phyloP scores from a whole-genome alignment of 306 rosid genomes.

The Lathyrus tuberosus region DNA sequence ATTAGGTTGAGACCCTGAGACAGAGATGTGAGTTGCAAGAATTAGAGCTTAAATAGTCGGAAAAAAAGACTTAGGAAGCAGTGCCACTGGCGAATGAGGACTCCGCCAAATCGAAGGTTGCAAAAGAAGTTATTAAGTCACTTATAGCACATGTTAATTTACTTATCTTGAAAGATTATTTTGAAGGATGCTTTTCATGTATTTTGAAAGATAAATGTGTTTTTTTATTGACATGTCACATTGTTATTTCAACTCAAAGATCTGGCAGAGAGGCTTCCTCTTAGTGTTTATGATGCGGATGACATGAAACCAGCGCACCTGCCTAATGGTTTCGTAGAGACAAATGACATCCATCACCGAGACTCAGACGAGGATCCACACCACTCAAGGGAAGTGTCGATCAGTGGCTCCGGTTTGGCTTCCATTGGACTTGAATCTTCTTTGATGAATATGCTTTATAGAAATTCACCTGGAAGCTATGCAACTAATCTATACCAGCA shows the following conservation, averaged over 20 bases:
- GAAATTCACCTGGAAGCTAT: constrained; percentile 55
- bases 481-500: constrained; percentile 53
- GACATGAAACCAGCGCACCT: constrained; percentile 61
- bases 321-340: constrained; percentile 73
- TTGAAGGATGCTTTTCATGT: too few species aligned
- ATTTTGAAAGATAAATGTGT: too few species aligned
- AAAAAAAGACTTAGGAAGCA: too few species aligned
- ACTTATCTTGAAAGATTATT: too few species aligned
- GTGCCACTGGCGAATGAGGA: too few species aligned
- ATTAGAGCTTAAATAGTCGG: too few species aligned
- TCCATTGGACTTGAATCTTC: constrained; percentile 66
- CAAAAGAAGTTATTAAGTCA: too few species aligned
- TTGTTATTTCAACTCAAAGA: constrained; percentile 98
- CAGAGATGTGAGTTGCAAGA: too few species aligned
- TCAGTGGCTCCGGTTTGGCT: constrained; percentile 65
- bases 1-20: too few species aligned
- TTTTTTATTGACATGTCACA: too few species aligned
- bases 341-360: constrained; percentile 64
- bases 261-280: constrained; percentile 93
- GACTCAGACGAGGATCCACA: constrained; percentile 59
- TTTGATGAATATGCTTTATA: constrained; percentile 49
- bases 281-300: constrained; percentile 72
- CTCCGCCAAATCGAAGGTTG: too few species aligned
- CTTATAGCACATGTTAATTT: too few species aligned
- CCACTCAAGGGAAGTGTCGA: constrained; percentile 74